These are phyloP conservation scores for Zygosaccharomyces pseudobailii DNA, from an alignment of 1,139 yeast genomes.

Conservation along the genomic window DNA sequence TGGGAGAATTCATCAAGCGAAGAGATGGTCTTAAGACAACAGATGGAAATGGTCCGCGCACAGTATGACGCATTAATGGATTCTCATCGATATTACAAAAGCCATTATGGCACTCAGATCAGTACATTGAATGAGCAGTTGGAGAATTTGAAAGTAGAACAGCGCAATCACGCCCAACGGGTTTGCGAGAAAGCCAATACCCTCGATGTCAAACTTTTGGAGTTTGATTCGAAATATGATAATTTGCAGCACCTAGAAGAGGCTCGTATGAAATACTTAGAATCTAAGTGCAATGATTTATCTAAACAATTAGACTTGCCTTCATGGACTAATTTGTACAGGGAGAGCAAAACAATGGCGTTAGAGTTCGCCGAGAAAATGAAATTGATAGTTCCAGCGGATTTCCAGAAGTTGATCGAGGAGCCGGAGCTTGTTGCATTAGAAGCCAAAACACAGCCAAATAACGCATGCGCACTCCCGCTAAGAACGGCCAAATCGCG, in stretches of 20 bases:
- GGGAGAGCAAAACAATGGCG: constrained; percentile 16
- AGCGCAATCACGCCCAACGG: constrained; percentile 16
- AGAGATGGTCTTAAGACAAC: constrained; percentile 46
- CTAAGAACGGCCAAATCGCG: constrained; percentile 14
- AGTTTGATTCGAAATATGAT: constrained; percentile 8
- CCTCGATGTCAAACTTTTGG: constrained; percentile 6
- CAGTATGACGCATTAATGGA: constrained; percentile 60
- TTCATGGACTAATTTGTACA: constrained; percentile 20
- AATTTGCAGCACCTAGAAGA: constrained; percentile 9
- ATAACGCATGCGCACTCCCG: constrained; percentile 3
- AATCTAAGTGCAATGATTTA: constrained; percentile 12
- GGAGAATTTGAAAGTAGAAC: constrained; percentile 39
- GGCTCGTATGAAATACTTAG: constrained; percentile 7
- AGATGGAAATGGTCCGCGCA: constrained; percentile 52
- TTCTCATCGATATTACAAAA: constrained; percentile 54
- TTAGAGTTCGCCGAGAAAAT: constrained; percentile 19
- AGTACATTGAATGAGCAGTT: constrained; percentile 34
- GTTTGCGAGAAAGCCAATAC: constrained; percentile 4
- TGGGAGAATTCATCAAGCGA: constrained; percentile 47
- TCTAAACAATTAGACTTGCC: constrained; percentile 13
- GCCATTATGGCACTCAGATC: constrained; percentile 44
- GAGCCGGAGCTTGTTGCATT: constrained; percentile 5
- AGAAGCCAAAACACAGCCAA: constrained; percentile 6
- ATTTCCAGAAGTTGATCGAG: constrained; percentile 7
- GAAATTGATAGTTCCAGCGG: constrained; percentile 15